Percentiles rank a stretch among this genome's conserved stretches.
Evolutionary conservation across 768 basidiomycete species (phyloP).

Genomic region (Tubosaeta sp.): DNA sequence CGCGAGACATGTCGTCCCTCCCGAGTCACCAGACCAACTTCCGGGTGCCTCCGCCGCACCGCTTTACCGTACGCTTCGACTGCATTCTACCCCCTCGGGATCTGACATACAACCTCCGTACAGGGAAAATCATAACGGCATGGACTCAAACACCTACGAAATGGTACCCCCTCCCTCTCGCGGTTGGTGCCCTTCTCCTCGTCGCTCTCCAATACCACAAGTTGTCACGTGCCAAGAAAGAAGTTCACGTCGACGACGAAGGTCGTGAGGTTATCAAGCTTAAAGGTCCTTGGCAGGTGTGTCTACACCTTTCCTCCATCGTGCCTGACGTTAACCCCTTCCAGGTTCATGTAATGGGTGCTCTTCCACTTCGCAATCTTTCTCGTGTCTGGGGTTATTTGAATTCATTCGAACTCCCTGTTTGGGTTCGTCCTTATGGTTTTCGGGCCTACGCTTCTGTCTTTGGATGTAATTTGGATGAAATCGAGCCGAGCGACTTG

Average conservation of each 20-base stretch:
- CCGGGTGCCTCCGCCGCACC: slow-evolving; percentile 36
- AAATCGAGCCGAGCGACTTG: slow-evolving; percentile 78
- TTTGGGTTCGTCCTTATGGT: slow-evolving; percentile 93
- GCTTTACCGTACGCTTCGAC: slow-evolving; percentile 40
- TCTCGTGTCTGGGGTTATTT: slow-evolving; percentile 98
- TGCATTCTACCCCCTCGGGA: background rate
- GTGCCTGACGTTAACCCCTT: background rate
- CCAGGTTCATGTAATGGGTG: slow-evolving; percentile 94
- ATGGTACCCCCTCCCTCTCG: slow-evolving; percentile 93
- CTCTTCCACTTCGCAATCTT: slow-evolving; percentile 88
- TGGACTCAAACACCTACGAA: slow-evolving; percentile 87
- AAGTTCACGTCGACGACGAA: slow-evolving; percentile 77
- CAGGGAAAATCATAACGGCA: slow-evolving; percentile 65
- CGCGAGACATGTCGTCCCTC: slow-evolving; percentile 21
- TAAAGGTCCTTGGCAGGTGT: slow-evolving; percentile 91
- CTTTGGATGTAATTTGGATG: slow-evolving; percentile 95
- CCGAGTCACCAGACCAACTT: slow-evolving; percentile 45
- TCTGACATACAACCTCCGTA: slow-evolving; percentile 2
- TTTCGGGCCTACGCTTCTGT: slow-evolving; percentile 77
- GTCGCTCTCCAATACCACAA: slow-evolving; percentile 73
- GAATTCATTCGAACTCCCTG: slow-evolving; percentile 87
- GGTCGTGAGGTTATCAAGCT: slow-evolving; percentile 77
- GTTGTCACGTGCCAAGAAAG: slow-evolving; percentile 45
- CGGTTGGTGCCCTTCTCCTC: slow-evolving; percentile 85
- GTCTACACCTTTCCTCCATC: slow-evolving; percentile 14